phyloP scores from a whole-genome alignment of 2,329 filamentous ascomycete genomes.

The Magnaporthiopsis incrustans region DNA sequence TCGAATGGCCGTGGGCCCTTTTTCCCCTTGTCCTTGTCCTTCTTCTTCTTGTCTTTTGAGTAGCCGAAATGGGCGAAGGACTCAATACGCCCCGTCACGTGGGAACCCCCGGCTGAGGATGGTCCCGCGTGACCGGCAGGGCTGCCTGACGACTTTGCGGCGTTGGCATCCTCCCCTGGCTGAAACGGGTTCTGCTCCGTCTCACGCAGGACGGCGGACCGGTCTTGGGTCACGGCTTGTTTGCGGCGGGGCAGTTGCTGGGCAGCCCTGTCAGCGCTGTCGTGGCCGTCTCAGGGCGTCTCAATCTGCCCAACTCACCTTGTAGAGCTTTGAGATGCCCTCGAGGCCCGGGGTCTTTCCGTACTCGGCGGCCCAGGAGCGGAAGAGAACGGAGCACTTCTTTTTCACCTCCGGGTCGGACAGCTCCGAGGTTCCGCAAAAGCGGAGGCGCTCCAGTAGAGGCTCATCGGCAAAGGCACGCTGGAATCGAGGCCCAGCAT shows the following conservation, averaged over 20 bases:
- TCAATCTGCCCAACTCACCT: slow-evolving; percentile 28
- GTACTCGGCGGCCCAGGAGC: slow-evolving; percentile 78
- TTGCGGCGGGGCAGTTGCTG: slow-evolving; percentile 59
- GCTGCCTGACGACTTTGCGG: slow-evolving; percentile 9
- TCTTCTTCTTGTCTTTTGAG: slow-evolving; percentile 40
- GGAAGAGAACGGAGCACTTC: slow-evolving; percentile 82
- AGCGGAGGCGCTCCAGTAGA: slow-evolving; percentile 79
- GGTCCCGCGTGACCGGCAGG: slow-evolving; percentile 13
- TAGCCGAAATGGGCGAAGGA: slow-evolving; percentile 32
- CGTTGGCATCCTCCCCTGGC: slow-evolving; percentile 39
- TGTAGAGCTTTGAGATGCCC: slow-evolving; percentile 70
- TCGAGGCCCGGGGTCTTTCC: slow-evolving; percentile 73
- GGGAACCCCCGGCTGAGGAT: slow-evolving; percentile 12
- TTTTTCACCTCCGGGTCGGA: slow-evolving; percentile 80
- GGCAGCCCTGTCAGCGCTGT: not conserved
- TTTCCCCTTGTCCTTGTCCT: slow-evolving; percentile 46
- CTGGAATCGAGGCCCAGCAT: slow-evolving; percentile 82
- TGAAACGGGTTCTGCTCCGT: slow-evolving; percentile 62
- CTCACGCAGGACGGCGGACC: slow-evolving; percentile 76
- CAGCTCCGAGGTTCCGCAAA: slow-evolving; percentile 76
- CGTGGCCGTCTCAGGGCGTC: no score
- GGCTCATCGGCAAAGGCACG: slow-evolving; percentile 84
- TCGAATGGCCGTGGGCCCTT: slow-evolving; percentile 55
- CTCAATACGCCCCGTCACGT: slow-evolving; percentile 23
- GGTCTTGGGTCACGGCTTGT: slow-evolving; percentile 65